Base-by-base conservation (phyloP, 169 alveolate genomes). In the Cryptosporidium muris region DNA sequence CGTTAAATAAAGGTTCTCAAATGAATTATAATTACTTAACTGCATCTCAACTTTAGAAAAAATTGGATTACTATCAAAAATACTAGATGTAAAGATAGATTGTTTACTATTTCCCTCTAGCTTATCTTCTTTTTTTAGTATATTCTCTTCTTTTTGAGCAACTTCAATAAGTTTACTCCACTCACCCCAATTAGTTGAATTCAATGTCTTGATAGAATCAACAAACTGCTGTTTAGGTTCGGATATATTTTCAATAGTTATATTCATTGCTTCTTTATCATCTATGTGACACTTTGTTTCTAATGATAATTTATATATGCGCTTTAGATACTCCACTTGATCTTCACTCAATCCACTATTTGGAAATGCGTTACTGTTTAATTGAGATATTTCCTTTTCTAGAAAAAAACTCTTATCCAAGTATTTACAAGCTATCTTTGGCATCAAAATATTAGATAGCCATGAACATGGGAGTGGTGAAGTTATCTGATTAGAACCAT, bases 171-270 rank as follows among this genome's bases (percentile, higher is more conserved):
- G 14, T n/a, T 38, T 51, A 16, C 47, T 16, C 85, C 85, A 74
- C 7, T 74, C 85, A 3, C 85, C 85, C 85, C 85, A 74, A 7
- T 37, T 7, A 45, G 85, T 74, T 40, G 34, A 49, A 58, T 74
- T 74, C 16, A 74, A 9, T 11, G 54, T 34, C 11, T 48, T 6
- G 40, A 40, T 38, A 16, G 38, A 16, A 4, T 66, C 63, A 4
- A 74, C 16, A 38, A 47, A 74, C 49, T 74, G 74, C 54, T 38
- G 25, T 3, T 58, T 47, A 2, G 16, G 25, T 4, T 40, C 34
- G 9, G 85, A 74, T 5, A 74, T 51, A 43, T 74, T 60, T 4
- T 45, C 25, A 9, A 45, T 37, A 8, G 85, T 47, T 16, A 74
- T 54, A 8, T 45, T 43, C 16, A 74, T 48, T 40, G 85, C 85